Percentiles rank a stretch among this genome's conserved stretches.
Conservation (phyloP, 2,329 filamentous ascomycete species). For the Rachicladosporium sp. region DNA sequence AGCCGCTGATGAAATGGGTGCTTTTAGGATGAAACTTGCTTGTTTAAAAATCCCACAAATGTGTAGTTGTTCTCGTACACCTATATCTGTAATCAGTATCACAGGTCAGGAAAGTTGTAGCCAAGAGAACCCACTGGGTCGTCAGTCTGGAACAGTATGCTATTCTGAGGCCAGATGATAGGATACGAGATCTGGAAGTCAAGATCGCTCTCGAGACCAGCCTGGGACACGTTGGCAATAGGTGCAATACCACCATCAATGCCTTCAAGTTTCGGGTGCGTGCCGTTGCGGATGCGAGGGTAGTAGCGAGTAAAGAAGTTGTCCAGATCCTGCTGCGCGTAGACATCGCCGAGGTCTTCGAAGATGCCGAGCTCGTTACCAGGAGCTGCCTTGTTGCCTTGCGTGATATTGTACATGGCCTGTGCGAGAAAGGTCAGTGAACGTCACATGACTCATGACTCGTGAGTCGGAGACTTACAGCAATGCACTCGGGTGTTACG, state of each 20-base stretch:
- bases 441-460: too few relatives aligned
- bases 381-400: slow-evolving; percentile 25
- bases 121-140: slow-evolving; percentile 17
- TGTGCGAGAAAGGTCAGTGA: slow-evolving; percentile 3
- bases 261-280: slow-evolving; percentile 26
- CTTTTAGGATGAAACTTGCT: too few relatives aligned
- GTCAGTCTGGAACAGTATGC: slow-evolving; percentile 36
- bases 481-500: slow-evolving; percentile 44
- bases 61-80: slow-evolving; percentile 10
- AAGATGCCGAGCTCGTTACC: slow-evolving; percentile 43
- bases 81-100: too few relatives aligned
- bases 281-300: slow-evolving; percentile 26
- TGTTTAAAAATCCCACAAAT: slow-evolving; percentile 19
- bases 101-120: too few relatives aligned
- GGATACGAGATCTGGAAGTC: slow-evolving; percentile 28
- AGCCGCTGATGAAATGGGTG: too few relatives aligned
- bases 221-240: slow-evolving; percentile 9
- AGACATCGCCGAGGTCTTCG: slow-evolving; percentile 40
- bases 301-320: slow-evolving; percentile 25
- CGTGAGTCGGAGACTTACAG: too few relatives aligned
- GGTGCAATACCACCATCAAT: slow-evolving; percentile 31
- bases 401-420: slow-evolving; percentile 24
- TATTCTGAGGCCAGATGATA: slow-evolving; percentile 24
- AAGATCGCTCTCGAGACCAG: slow-evolving; percentile 30
- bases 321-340: slow-evolving; percentile 27